Conservation (phyloP, 805 yeast species). For the Wickerhamomyces bovis region DNA sequence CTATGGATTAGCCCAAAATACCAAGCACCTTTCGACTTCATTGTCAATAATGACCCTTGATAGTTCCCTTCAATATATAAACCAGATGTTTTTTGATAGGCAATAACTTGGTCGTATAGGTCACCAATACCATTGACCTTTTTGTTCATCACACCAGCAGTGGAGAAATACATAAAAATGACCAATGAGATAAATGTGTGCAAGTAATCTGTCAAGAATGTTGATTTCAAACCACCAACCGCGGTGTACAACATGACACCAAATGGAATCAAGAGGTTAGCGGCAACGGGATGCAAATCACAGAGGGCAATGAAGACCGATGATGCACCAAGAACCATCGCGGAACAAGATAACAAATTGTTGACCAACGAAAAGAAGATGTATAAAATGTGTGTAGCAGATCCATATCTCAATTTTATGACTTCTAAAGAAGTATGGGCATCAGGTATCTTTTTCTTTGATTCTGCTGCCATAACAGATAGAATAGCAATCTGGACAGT, state of each 20-base stretch:
- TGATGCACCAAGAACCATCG: constrained; percentile 36
- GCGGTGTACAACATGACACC: constrained; percentile 43
- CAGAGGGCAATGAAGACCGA: constrained; percentile 29
- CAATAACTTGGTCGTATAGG: constrained; percentile 32
- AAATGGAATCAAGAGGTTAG: constrained; percentile 35
- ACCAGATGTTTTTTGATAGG: constrained; percentile 25
- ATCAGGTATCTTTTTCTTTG: constrained; percentile 33
- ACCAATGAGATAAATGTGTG: constrained; percentile 39
- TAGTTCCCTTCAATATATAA: constrained; percentile 27
- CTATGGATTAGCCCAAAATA: constrained; percentile 24
- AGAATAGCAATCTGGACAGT: constrained; percentile 32
- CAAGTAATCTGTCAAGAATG: constrained; percentile 43
- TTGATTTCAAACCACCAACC: constrained; percentile 43
- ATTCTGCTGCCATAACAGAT: constrained; percentile 29
- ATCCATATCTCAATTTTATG: constrained; percentile 31
- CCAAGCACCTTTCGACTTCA: constrained; percentile 24
- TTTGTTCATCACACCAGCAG: constrained; percentile 27
- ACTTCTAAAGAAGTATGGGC: constrained; percentile 35
- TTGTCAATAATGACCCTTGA: constrained; percentile 26
- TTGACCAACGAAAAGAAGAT: constrained; percentile 30
- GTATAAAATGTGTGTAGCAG: constrained; percentile 27
- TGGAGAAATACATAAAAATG: constrained; percentile 27
- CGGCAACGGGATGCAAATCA: constrained; percentile 39
- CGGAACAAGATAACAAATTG: constrained; percentile 30
- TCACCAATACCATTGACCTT: constrained; percentile 37